phyloP scores from a whole-genome alignment of 306 rosid species.

The Prunus campanulata region DNA sequence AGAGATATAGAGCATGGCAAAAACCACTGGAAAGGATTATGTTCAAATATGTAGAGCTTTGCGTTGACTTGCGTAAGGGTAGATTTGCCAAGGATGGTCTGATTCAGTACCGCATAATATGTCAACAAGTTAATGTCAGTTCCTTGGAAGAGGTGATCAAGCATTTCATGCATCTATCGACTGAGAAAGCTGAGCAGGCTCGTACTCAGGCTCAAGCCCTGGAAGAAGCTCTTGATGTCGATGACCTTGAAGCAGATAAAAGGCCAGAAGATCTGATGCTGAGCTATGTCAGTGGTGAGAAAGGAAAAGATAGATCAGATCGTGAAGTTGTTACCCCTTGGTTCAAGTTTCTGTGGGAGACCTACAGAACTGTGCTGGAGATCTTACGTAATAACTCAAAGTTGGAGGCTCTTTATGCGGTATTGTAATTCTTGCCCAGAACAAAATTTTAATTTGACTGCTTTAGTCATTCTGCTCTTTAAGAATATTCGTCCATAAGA shows the following conservation, averaged over 20 bases:
- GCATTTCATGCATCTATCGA: constrained; percentile 92
- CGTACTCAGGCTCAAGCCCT: constrained; percentile 91
- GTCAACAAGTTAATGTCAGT: constrained; percentile 94
- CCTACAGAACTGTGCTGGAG: constrained; percentile 94
- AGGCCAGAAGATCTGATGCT: constrained; percentile 97
- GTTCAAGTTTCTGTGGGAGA: constrained; percentile 98
- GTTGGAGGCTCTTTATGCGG: constrained; percentile 93
- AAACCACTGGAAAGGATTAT: constrained; percentile 86
- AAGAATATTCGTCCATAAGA: background rate
- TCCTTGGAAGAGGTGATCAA: constrained; percentile 97
- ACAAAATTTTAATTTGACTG: background rate
- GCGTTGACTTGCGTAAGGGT: constrained; percentile 87
- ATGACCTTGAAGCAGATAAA: constrained; percentile 94
- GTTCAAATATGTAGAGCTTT: constrained; percentile 94
- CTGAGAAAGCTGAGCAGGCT: constrained; percentile 98
- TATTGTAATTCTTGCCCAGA: constrained; percentile 24
- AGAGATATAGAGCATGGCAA: constrained; percentile 94
- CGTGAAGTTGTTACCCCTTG: constrained; percentile 94
- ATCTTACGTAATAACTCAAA: constrained; percentile 93
- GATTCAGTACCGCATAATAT: constrained; percentile 90
- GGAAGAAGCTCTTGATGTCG: constrained; percentile 96
- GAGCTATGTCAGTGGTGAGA: constrained; percentile 94
- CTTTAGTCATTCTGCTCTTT: background rate
- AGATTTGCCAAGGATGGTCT: constrained; percentile 96
- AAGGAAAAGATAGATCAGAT: constrained; percentile 93